Evolutionary conservation across 352 stramenopile genomes (phyloP), one percentile per base, ranked within the genome.

Genomic region (Phytophthora niederhauseri): DNA sequence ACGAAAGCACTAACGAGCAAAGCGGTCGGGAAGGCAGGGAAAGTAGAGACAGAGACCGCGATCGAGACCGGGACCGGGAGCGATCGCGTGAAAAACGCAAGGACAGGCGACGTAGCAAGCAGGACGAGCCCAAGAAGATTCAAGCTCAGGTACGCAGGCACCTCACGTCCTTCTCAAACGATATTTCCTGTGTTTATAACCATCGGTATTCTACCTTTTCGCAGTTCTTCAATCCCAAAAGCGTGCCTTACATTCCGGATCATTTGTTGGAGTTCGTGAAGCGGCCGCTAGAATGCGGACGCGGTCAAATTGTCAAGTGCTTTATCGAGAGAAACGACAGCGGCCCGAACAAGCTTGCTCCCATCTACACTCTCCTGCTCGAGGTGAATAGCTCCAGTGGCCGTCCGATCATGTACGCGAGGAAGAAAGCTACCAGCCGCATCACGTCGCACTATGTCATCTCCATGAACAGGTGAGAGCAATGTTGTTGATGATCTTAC

Each of bases 381-480:
- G 90, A 97, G 66, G 84, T 95, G 24, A 94, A 95, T 64, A 95
- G 89, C 60, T 91, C 88, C 0, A 97, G 84, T 60, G 90, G 90
- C 4, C 80, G 90, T 9, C 86, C 88, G 2, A 88, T 97, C 50
- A 82, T 96, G 76, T 94, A 94, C 55, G 88, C 85, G 19, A 75
- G 87, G 45, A 94, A 96, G 72, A 91, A 91, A 58, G 75, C 84
- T 17, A 78, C 84, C 7, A 90, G 77, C 31, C 81, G 83, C 4
- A 92, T 93, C 69, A 92, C 86, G 41, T 91, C 90, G 20, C 87
- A 97, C 70, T 97, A 94, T 63, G 85, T 95, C 6, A 94, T 97
- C 53, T 95, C 85, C 15, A 79, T 95, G 61, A 94, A 95, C 64
- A 84, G 90, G 76, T 90, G 19, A 28, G 50, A 50, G 9, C 11